Evolutionary conservation across 169 alveolate genomes (phyloP).

Genomic region (Cystoisospora suis): DNA sequence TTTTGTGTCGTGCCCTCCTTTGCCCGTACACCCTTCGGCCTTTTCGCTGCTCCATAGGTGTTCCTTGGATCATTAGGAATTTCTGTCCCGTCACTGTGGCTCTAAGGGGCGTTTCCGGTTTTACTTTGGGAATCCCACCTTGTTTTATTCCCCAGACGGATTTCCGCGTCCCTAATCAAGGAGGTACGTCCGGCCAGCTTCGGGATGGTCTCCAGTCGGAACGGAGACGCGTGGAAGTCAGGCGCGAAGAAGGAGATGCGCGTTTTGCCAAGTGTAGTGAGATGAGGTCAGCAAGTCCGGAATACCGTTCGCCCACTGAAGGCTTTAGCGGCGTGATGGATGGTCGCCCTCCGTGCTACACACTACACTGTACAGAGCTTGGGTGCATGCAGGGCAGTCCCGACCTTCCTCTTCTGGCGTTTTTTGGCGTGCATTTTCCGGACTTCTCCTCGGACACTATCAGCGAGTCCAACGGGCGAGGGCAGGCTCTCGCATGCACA

Average conservation of each 20-base stretch:
- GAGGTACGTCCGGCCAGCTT: too few species aligned
- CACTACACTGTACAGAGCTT: not conserved
- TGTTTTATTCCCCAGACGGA: too few species aligned
- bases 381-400: constrained; percentile 26
- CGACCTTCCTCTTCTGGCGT: not conserved
- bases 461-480: too few species aligned
- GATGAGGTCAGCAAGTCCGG: not conserved
- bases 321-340: too few species aligned
- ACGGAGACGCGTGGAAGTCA: not conserved
- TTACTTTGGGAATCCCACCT: not conserved
- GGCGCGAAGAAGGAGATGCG: not conserved
- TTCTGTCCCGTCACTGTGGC: not conserved
- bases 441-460: too few species aligned
- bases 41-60: not conserved
- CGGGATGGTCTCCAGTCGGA: too few species aligned
- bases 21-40: not conserved
- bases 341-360: too few species aligned
- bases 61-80: constrained; percentile 2
- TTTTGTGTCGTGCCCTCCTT: not conserved
- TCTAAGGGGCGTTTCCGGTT: not conserved
- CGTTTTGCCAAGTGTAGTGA: not conserved
- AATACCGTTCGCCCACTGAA: too few species aligned
- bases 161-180: too few species aligned
- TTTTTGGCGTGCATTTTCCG: not conserved
- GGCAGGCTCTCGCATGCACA: too few species aligned